Base-by-base conservation (phyloP, 371 early-diverging fungal species). In the Rhizopus delemar region DNA sequence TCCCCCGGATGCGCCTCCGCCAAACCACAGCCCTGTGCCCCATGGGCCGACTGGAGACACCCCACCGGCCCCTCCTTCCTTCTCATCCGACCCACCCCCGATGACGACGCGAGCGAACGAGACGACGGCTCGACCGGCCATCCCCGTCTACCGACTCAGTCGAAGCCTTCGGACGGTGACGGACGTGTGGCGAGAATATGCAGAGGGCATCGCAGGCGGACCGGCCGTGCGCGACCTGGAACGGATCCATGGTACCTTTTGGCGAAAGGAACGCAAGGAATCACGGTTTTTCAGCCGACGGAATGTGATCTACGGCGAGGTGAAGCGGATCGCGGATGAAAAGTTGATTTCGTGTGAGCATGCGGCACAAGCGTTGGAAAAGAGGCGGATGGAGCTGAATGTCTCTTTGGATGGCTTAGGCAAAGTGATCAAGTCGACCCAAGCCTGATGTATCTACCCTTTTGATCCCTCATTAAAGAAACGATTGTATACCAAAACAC, bases 151-250 rank as follows among this genome's bases (percentile, higher is more conserved):
- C 41, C n/a, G 41, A 3, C 22, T 46, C 2, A 35, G 9, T 29
- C 32, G 56, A 31, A 3, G 4, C 2, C 6, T 56, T 8, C 2
- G 16, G 11, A 46, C 46, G 1, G 46, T 56, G 2, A 31, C 35
- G 31, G 56, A 56, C 8, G 46, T 35, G n/a, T 56, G 56, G 56
- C 28, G 32, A 36, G 46, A 56, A 35, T 56, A 56, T 16, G 8
- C 7, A 2, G 9, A 5, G 0, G 46, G 56, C 0, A 11, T 56
- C 3, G n/a, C 29, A 2, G 35, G 35, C 22, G 9, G n/a, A 1
- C 46, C 46, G 2, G 7, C 56, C 9, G 29, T 56, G 3, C 15
- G 35, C 16, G 15, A 9, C 8, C 46, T 46, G 15, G 56, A 46
- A 22, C 5, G 13, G 11, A 16, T n/a, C 11, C 34, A 35, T 22